A percentile compares a stretch with the other conserved stretches of the same genome.
phyloP scores from a whole-genome alignment of 495 filamentous ascomycete species.

The Podospora didyma region DNA sequence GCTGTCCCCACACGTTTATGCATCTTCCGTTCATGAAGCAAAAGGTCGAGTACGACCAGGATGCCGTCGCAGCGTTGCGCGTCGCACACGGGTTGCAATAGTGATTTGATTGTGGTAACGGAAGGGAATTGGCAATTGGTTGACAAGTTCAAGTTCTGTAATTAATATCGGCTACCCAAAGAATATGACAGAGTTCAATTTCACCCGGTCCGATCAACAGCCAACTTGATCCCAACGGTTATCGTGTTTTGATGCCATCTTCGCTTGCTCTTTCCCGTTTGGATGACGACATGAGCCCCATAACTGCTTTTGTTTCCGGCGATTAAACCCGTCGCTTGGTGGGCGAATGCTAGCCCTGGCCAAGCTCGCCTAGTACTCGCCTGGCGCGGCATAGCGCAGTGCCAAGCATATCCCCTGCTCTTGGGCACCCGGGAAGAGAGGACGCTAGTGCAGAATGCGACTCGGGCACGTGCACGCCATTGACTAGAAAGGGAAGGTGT shows the following conservation, averaged over 20 bases:
- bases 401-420: neutral
- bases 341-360: slow-evolving; percentile 1
- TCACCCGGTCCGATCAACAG: no score
- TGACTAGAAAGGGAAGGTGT: no score
- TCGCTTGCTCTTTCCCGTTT: slow-evolving; percentile 12
- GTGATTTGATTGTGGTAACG: no score
- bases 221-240: no score
- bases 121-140: no score
- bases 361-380: neutral
- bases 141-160: no score
- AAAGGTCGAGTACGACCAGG: slow-evolving; percentile 32
- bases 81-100: slow-evolving; percentile 25
- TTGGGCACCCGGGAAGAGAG: no score
- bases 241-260: neutral
- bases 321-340: slow-evolving; percentile 12
- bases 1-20: slow-evolving; percentile 49
- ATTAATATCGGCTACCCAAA: no score
- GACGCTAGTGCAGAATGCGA: no score
- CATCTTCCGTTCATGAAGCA: slow-evolving; percentile 32
- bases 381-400: neutral
- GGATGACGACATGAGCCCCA: neutral
- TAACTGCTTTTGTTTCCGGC: slow-evolving; percentile 5
- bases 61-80: slow-evolving; percentile 28
- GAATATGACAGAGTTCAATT: neutral
- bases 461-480: no score